Conservation (phyloP, 371 early-diverging fungal species). For the Circinella minor region DNA sequence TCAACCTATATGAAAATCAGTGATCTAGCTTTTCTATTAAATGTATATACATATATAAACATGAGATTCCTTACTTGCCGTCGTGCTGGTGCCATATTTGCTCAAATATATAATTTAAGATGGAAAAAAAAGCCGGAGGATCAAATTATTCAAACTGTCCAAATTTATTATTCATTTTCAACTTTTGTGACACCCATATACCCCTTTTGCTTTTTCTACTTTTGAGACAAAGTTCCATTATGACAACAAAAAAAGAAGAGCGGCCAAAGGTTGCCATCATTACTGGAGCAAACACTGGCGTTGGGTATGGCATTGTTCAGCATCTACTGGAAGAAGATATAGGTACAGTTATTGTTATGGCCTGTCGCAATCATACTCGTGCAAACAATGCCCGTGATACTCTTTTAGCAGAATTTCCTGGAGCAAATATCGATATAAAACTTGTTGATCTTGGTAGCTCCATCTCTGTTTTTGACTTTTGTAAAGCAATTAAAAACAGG, state of each 20-base stretch:
- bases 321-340: constrained; percentile 51
- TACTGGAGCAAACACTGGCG: constrained; percentile 75
- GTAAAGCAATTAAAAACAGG: constrained; percentile 27
- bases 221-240: neutral
- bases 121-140: neutral
- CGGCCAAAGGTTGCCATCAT: constrained; percentile 52
- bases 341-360: constrained; percentile 61
- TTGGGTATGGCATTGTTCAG: constrained; percentile 77
- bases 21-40: neutral
- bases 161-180: neutral
- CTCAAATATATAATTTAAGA: neutral
- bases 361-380: constrained; percentile 71
- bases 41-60: no score
- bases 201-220: neutral
- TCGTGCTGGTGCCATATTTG: constrained; percentile 29
- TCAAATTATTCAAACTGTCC: no score
- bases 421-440: constrained; percentile 45
- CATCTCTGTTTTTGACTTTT: constrained; percentile 46
- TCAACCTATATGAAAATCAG: constrained; percentile 36
- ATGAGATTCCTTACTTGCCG: constrained; percentile 20
- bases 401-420: constrained; percentile 53
- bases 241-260: constrained; percentile 6
- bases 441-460: constrained; percentile 63
- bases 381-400: constrained; percentile 60
- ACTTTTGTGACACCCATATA: neutral